These are phyloP conservation scores for Mucor racemosus DNA, from an alignment of 371 early-diverging fungal genomes.

Conservation along the genomic window DNA sequence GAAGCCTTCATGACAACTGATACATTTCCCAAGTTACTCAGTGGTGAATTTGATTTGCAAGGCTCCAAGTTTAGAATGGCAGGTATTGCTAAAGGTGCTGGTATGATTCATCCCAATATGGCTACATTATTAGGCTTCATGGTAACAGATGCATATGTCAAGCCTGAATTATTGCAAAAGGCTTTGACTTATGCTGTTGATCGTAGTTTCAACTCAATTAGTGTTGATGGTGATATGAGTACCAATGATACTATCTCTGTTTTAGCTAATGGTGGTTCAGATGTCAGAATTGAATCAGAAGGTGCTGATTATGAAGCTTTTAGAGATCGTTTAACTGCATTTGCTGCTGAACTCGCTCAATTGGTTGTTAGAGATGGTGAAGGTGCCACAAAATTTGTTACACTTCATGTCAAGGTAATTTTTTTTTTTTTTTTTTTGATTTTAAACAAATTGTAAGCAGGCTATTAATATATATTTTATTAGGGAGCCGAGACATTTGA, in stretches of 20 bases:
- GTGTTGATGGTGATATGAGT: conserved; percentile 94
- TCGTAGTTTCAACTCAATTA: conserved; percentile 92
- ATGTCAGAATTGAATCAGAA: conserved; percentile 52
- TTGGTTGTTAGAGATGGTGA: conserved; percentile 94
- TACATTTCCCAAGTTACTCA: conserved; percentile 90
- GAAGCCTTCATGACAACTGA: conserved; percentile 96
- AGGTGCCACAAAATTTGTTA: conserved; percentile 96
- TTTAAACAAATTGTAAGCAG: too few relatives aligned
- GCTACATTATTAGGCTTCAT: conserved; percentile 90
- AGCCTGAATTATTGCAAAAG: conserved; percentile 63
- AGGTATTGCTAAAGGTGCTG: conserved; percentile 95
- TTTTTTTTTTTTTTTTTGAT: too few relatives aligned
- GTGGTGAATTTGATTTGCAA: conserved; percentile 62
- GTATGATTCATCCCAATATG: conserved; percentile 95
- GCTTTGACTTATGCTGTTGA: conserved; percentile 85
- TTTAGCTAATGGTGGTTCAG: conserved; percentile 84
- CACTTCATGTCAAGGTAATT: conserved; percentile 80
- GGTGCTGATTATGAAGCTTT: conserved; percentile 71
- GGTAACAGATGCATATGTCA: conserved; percentile 83
- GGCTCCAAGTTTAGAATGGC: conserved; percentile 74
- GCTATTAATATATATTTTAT: background rate
- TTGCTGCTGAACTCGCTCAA: conserved; percentile 84
- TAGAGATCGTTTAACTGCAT: conserved; percentile 72
- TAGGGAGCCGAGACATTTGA: conserved; percentile 75
- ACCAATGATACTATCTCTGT: conserved; percentile 94